Percentiles rank a stretch among this genome's conserved stretches.
phyloP scores from a whole-genome alignment of 2,329 filamentous ascomycete species.

The Bretziella fagacearum region DNA sequence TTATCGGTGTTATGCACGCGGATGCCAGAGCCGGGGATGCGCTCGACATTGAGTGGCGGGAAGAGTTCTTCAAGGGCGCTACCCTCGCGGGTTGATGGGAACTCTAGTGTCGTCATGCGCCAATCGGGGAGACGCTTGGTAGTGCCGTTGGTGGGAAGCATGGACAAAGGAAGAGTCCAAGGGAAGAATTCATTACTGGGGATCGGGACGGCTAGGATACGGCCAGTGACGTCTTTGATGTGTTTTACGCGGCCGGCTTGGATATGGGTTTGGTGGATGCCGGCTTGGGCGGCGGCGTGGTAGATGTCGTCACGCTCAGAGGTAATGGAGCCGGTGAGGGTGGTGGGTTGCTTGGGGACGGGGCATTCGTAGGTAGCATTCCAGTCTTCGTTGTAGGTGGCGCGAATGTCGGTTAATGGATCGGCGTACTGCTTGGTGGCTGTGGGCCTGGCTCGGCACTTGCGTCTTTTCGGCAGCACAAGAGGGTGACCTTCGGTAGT shows the following conservation, averaged over 20 bases:
- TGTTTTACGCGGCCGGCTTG: conserved; percentile 32
- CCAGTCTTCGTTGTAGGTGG: conserved; percentile 21
- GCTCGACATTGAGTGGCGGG: conserved; percentile 19
- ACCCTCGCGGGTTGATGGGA: conserved; percentile 33
- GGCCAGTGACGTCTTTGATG: conserved; percentile 29
- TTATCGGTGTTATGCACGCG: conserved; percentile 31
- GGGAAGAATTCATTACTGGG: conserved; percentile 44
- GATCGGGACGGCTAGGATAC: conserved; percentile 29
- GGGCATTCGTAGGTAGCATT: conserved; percentile 45
- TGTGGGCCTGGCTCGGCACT: conserved; percentile 2
- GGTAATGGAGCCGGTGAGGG: conserved; percentile 60
- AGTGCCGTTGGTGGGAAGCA: conserved; percentile 62
- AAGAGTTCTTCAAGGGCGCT: conserved; percentile 29
- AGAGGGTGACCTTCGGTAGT: conserved; percentile 92
- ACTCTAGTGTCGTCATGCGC: conserved; percentile 51
- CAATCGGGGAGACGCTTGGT: conserved; percentile 56
- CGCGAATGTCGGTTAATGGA: conserved; percentile 4
- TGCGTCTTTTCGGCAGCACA: conserved; percentile 44
- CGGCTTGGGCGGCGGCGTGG: conserved; percentile 71
- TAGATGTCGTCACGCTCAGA: conserved; percentile 70
- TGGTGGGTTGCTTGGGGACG: conserved; percentile 36
- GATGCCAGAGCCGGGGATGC: conserved; percentile 15
- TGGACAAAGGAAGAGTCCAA: conserved; percentile 67
- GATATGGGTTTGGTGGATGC: conserved; percentile 60
- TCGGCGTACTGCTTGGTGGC: conserved; percentile 6